Evolutionary conservation across 768 basidiomycete genomes (phyloP).

Genomic region (Lentinula raphanica): DNA sequence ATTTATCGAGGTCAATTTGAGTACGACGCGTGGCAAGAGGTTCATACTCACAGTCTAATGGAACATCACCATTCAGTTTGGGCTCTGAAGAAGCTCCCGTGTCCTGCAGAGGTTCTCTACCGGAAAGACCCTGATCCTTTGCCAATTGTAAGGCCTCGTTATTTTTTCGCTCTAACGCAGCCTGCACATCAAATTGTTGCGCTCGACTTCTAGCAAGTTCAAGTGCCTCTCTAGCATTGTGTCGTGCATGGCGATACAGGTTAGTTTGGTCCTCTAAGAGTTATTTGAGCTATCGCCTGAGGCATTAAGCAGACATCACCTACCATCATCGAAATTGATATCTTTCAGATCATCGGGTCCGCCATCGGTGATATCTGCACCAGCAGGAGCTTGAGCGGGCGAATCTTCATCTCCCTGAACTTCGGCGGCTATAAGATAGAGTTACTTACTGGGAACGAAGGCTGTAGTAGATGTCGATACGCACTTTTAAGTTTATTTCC

Average conservation of each 20-base stretch:
- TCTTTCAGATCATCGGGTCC: slow-evolving; percentile 54
- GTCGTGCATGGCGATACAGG: slow-evolving; percentile 75
- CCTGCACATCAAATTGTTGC: slow-evolving; percentile 77
- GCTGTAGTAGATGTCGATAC: slow-evolving; percentile 18
- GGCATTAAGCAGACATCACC: slow-evolving; percentile 14
- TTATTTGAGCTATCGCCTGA: slow-evolving; percentile 2
- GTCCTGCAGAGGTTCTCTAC: neutral
- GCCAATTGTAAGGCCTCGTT: slow-evolving; percentile 71
- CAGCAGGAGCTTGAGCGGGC: slow-evolving; percentile 39
- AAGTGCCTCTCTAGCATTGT: slow-evolving; percentile 88
- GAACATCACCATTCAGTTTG: slow-evolving; percentile 29
- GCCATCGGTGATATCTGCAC: slow-evolving; percentile 52
- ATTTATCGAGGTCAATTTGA: neutral
- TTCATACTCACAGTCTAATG: slow-evolving; percentile 64
- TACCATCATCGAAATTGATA: slow-evolving; percentile 90
- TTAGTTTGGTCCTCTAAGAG: slow-evolving; percentile 79
- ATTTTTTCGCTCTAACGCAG: slow-evolving; percentile 75
- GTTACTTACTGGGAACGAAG: slow-evolving; percentile 12
- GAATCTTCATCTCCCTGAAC: slow-evolving; percentile 55
- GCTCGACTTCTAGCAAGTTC: slow-evolving; percentile 74
- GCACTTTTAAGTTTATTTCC: slow-evolving; percentile 91
- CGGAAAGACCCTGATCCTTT: slow-evolving; percentile 37
- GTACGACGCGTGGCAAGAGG: neutral
- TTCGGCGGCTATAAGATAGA: slow-evolving; percentile 55
- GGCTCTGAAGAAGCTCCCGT: slow-evolving; percentile 29